These are phyloP conservation scores for Globisporangium canariense DNA, from an alignment of 352 stramenopile genomes.

Conservation along the genomic window DNA sequence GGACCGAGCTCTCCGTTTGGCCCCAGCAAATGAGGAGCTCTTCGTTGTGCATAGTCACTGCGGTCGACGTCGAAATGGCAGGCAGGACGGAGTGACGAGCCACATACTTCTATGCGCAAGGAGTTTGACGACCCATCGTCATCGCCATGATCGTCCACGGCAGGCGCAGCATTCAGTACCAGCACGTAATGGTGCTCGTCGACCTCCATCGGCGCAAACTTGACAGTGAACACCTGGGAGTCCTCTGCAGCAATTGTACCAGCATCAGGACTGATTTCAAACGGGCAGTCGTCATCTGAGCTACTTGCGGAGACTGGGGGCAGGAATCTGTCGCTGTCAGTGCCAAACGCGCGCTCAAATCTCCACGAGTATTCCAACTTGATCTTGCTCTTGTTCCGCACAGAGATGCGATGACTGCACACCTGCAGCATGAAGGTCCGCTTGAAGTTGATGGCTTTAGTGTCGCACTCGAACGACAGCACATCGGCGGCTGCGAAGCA, in stretches of 20 bases:
- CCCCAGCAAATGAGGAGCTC: constrained; percentile 64
- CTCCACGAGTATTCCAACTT: constrained; percentile 52
- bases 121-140: background rate
- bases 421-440: constrained; percentile 88
- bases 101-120: constrained; percentile 59
- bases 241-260: constrained; percentile 58
- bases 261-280: constrained; percentile 69
- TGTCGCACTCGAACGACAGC: constrained; percentile 60
- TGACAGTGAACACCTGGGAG: constrained; percentile 73
- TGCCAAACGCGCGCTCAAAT: constrained; percentile 29
- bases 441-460: constrained; percentile 58
- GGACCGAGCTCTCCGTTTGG: constrained; percentile 78
- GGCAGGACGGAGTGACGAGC: constrained; percentile 80
- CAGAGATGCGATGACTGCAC: constrained; percentile 62
- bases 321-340: constrained; percentile 6
- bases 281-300: constrained; percentile 74
- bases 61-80: constrained; percentile 92
- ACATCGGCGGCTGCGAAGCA: constrained; percentile 71
- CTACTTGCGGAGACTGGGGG: background rate
- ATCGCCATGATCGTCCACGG: background rate
- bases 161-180: constrained; percentile 25
- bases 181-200: constrained; percentile 82
- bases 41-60: constrained; percentile 84
- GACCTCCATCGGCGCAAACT: constrained; percentile 90
- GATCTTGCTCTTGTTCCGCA: constrained; percentile 79